A percentile compares a stretch with the other conserved stretches of the same genome.
Conservation (phyloP, 331 rosid species). For the Rosa hybrid region DNA sequence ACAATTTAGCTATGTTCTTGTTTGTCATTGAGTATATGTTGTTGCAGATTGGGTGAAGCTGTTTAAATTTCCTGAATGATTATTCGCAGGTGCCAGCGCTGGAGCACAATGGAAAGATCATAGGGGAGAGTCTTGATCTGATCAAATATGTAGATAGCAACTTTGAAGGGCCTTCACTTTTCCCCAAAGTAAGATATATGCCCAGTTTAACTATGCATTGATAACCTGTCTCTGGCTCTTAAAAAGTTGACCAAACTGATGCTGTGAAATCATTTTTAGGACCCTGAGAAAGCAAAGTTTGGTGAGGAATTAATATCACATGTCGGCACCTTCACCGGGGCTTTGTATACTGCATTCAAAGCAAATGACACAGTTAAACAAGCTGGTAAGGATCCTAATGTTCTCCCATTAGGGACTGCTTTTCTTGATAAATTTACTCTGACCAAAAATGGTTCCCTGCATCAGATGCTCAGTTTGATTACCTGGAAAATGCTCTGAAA, state of each 20-base stretch:
- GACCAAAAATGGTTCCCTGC: slow-evolving; percentile 11
- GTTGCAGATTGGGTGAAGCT: background rate
- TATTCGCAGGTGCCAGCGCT: slow-evolving; percentile 68
- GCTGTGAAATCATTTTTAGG: background rate
- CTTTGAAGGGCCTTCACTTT: slow-evolving; percentile 57
- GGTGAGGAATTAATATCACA: slow-evolving; percentile 9
- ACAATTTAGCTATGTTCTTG: slow-evolving; percentile 4
- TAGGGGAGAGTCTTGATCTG: slow-evolving; percentile 92
- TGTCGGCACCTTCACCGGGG: background rate
- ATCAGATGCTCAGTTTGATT: slow-evolving; percentile 65
- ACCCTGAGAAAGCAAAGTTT: slow-evolving; percentile 1
- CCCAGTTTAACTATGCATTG: background rate
- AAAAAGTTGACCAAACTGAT: background rate
- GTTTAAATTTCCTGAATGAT: background rate
- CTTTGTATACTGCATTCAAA: background rate
- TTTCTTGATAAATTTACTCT: background rate
- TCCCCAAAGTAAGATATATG: slow-evolving; percentile 1
- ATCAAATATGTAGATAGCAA: slow-evolving; percentile 70
- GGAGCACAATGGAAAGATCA: slow-evolving; percentile 82
- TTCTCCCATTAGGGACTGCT: background rate
- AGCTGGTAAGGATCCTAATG: slow-evolving; percentile 6
- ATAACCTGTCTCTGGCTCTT: background rate
- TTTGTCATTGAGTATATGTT: background rate
- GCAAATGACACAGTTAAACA: background rate
- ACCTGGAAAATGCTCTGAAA: slow-evolving; percentile 71